These are phyloP conservation scores for Gaultheria prostrata DNA, from an alignment of 148 eudicot species.

Conservation along the genomic window DNA sequence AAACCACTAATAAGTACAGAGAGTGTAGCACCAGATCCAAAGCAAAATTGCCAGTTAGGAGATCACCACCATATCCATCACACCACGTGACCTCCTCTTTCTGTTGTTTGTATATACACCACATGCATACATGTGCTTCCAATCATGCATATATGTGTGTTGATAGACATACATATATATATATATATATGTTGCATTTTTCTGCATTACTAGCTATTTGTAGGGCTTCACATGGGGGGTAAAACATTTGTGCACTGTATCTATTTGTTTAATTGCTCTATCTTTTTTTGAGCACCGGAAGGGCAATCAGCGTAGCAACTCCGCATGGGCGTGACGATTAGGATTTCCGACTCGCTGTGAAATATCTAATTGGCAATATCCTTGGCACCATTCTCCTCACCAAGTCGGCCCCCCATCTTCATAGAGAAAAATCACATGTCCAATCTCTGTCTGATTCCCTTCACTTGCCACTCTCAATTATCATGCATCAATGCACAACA, in stretches of 20 bases:
- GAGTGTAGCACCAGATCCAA: background rate
- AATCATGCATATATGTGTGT: background rate
- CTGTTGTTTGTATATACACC: background rate
- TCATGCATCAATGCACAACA: background rate
- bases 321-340: too few relatives aligned
- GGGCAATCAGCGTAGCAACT: too few relatives aligned
- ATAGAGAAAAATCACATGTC: background rate
- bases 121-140: conserved; percentile 3
- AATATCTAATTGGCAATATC: too few relatives aligned
- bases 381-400: background rate
- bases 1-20: background rate
- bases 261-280: background rate
- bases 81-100: background rate
- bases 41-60: background rate
- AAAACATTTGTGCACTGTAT: background rate
- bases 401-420: background rate
- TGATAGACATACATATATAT: too few relatives aligned
- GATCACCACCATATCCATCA: conserved; percentile 1
- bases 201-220: background rate
- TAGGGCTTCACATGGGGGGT: background rate
- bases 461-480: background rate
- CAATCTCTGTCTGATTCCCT: background rate
- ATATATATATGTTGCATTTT: background rate
- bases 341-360: too few relatives aligned
- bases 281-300: too few relatives aligned